A percentile compares a stretch with the other conserved stretches of the same genome.
Evolutionary conservation across 2,329 filamentous ascomycete genomes (phyloP).

Genomic region (Colletotrichum eremochloae): DNA sequence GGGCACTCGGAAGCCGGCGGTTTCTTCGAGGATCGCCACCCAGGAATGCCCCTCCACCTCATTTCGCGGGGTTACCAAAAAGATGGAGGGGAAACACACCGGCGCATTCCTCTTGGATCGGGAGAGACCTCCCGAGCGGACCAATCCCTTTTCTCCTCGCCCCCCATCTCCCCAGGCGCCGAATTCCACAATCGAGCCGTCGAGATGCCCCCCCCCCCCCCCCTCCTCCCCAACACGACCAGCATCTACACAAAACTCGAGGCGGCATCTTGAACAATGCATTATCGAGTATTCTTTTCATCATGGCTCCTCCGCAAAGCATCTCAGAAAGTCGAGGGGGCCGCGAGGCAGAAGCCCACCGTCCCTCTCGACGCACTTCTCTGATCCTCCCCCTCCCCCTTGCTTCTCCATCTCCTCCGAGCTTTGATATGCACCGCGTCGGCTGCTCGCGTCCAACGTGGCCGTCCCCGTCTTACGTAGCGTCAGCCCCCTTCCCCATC

Average conservation of each 20-base stretch:
- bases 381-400: neutral
- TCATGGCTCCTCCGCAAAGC: neutral
- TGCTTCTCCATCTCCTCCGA: neutral
- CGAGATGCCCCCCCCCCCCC: neutral
- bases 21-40: neutral
- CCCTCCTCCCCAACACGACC: neutral
- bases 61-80: neutral
- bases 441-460: slow-evolving; percentile 6
- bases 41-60: neutral
- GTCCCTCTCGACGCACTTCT: neutral
- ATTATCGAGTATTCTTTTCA: neutral
- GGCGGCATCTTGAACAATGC: neutral
- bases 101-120: too few species aligned
- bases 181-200: neutral
- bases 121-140: too few species aligned
- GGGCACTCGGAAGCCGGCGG: neutral
- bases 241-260: neutral
- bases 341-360: neutral
- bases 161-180: neutral
- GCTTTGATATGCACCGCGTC: neutral
- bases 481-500: neutral
- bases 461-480: neutral
- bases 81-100: too few species aligned
- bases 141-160: too few species aligned
- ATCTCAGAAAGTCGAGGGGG: neutral